Percentiles rank a stretch among this genome's conserved stretches.
phyloP scores from a whole-genome alignment of 2,329 filamentous ascomycete species.

The Pestalotiopsis sp. region DNA sequence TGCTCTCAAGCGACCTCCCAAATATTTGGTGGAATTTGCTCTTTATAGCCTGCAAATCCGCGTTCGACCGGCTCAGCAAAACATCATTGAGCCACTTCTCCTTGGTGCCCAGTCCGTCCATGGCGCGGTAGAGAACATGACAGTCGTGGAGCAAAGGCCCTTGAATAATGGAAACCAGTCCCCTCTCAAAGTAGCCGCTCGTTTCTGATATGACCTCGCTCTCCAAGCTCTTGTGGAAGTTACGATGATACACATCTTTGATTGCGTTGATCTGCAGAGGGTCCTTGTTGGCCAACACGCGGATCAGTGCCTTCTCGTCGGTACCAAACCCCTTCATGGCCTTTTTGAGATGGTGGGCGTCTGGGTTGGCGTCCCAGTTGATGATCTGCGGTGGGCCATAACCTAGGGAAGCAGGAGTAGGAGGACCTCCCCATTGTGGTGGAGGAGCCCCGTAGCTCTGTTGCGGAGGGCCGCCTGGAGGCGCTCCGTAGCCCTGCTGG shows the following conservation, averaged over 20 bases:
- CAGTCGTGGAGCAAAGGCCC: conserved; percentile 82
- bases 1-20: conserved; percentile 66
- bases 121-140: conserved; percentile 67
- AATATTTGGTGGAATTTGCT: conserved; percentile 70
- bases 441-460: conserved; percentile 30
- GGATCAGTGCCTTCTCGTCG: conserved; percentile 77
- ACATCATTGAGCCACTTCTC: conserved; percentile 85
- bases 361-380: conserved; percentile 65
- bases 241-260: conserved; percentile 65
- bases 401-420: conserved; percentile 69
- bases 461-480: conserved; percentile 40
- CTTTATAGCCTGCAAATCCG: conserved; percentile 87
- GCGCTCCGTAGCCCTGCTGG: conserved; percentile 10
- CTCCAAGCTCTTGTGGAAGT: conserved; percentile 69
- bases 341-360: conserved; percentile 72
- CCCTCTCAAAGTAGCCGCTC: conserved; percentile 72
- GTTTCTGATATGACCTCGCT: conserved; percentile 80
- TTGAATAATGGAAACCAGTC: conserved; percentile 71
- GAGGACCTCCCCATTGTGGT: conserved; percentile 37
- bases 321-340: conserved; percentile 96
- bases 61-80: conserved; percentile 79
- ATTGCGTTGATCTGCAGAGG: conserved; percentile 75
- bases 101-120: conserved; percentile 83
- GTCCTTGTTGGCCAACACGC: conserved; percentile 70
- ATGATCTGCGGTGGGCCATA: conserved; percentile 74